These are phyloP conservation scores for Aspergillus biplanus DNA, from an alignment of 495 filamentous ascomycete genomes.

Conservation along the genomic window DNA sequence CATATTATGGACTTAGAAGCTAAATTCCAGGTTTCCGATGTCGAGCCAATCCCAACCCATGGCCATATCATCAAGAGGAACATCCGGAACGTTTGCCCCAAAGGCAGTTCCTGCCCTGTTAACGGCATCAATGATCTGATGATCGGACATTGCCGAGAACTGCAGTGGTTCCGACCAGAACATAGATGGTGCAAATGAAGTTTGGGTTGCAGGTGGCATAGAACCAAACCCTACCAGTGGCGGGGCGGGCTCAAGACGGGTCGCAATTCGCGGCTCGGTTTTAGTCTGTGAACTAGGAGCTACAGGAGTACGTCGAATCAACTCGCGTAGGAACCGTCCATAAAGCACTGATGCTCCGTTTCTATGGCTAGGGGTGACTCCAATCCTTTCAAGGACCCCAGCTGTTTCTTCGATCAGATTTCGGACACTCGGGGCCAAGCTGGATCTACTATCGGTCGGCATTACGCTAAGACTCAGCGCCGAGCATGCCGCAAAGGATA, in stretches of 20 bases:
- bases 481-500: conserved; percentile 73
- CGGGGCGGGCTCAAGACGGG: conserved; percentile 21
- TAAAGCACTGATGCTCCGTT: conserved; percentile 66
- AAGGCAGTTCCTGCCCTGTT: conserved; percentile 61
- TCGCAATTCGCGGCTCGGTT: conserved; percentile 10
- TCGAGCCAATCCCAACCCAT: conserved; percentile 64
- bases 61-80: conserved; percentile 58
- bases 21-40: conserved; percentile 55
- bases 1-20: conserved; percentile 22
- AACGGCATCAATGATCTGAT: conserved; percentile 65
- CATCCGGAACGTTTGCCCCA: conserved; percentile 54
- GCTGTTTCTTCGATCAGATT: conserved; percentile 71
- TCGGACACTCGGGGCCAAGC: conserved; percentile 67
- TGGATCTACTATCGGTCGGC: conserved; percentile 55
- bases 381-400: conserved; percentile 69
- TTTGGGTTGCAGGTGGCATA: conserved; percentile 23
- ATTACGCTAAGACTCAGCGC: conserved; percentile 66
- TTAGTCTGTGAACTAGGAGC: conserved; percentile 11
- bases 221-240: conserved; percentile 24
- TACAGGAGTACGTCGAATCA: conserved; percentile 51
- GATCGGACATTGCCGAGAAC: conserved; percentile 69
- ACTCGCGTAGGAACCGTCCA: conserved; percentile 62
- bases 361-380: conserved; percentile 63
- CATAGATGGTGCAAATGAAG: conserved; percentile 27
- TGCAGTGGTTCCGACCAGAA: conserved; percentile 59